Evolutionary conservation across 306 rosid genomes (phyloP).

Genomic region (Cercis canadensis): DNA sequence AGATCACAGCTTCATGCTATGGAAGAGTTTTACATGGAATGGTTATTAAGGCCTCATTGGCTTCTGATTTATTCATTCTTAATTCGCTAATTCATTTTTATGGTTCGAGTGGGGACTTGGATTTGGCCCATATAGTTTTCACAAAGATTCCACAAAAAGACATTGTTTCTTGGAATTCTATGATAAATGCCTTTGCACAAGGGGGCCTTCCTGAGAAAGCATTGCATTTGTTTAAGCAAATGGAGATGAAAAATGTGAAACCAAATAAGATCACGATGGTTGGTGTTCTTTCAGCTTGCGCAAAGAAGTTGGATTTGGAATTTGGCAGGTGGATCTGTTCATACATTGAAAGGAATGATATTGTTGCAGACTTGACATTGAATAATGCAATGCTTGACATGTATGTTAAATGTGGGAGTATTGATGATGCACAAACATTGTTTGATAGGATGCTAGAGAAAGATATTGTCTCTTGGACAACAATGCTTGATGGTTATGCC

Average conservation of each 20-base stretch:
- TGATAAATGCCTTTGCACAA: conserved; percentile 53
- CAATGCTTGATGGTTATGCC: conserved; percentile 70
- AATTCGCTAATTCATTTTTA: conserved; percentile 64
- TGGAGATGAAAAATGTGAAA: conserved; percentile 53
- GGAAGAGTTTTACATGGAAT: conserved; percentile 67
- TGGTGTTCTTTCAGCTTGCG: conserved; percentile 62
- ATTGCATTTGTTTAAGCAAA: conserved; percentile 52
- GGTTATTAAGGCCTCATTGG: conserved; percentile 54
- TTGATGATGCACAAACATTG: conserved; percentile 53
- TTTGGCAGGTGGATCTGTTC: conserved; percentile 72
- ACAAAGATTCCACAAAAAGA: conserved; percentile 47
- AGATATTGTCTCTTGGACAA: conserved; percentile 74
- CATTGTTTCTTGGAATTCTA: conserved; percentile 74
- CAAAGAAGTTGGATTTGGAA: conserved; percentile 61
- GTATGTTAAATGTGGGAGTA: conserved; percentile 63
- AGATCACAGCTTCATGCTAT: conserved; percentile 44
- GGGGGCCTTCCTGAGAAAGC: conserved; percentile 56
- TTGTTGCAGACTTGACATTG: conserved; percentile 54
- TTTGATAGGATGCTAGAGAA: conserved; percentile 64
- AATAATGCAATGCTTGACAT: conserved; percentile 71
- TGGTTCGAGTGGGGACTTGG: conserved; percentile 58
- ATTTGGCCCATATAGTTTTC: conserved; percentile 54
- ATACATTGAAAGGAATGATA: conserved; percentile 48
- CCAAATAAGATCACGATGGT: conserved; percentile 71
- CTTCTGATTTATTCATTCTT: conserved; percentile 55